A percentile compares a stretch with the other conserved stretches of the same genome.
phyloP scores from a whole-genome alignment of 805 yeast species.

The Cyberlindnera bimundalis region DNA sequence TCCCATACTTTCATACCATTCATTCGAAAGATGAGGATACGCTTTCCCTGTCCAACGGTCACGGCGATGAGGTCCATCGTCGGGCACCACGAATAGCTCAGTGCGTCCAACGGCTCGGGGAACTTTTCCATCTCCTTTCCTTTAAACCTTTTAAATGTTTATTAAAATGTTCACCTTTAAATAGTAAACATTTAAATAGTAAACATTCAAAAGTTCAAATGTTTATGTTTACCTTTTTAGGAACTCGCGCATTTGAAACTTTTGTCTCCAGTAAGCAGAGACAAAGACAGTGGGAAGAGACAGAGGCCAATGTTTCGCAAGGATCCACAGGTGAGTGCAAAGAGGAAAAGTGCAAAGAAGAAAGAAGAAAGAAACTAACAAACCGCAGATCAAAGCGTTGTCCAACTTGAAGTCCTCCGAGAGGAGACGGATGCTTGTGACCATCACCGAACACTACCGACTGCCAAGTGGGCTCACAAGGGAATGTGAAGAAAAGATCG shows the following conservation, averaged over 20 bases:
- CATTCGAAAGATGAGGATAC: constrained; percentile 49
- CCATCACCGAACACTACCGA: constrained; percentile 40
- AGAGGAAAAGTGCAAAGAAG: background rate
- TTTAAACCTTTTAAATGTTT: no score
- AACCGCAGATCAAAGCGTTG: constrained; percentile 54
- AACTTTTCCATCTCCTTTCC: background rate
- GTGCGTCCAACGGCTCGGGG: constrained; percentile 15
- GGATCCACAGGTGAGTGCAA: constrained; percentile 21
- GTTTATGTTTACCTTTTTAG: no score
- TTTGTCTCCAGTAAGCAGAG: no score
- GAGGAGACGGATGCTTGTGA: constrained; percentile 42
- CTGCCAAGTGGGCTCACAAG: constrained; percentile 34
- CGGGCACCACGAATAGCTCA: constrained; percentile 42
- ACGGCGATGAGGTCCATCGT: constrained; percentile 50
- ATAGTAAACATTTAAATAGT: no score
- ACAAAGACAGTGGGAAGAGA: no score
- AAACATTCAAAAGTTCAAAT: no score
- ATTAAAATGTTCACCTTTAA: no score
- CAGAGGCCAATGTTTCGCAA: constrained; percentile 29
- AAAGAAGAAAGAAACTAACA: background rate
- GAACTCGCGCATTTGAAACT: no score
- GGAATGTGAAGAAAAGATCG: constrained; percentile 21
- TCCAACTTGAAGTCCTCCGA: constrained; percentile 84
- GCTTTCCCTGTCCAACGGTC: constrained; percentile 41
- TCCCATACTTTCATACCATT: constrained; percentile 54